Evolutionary conservation across 495 filamentous ascomycete genomes (phyloP).

Genomic region (Lasiosphaeriaceae sp.): DNA sequence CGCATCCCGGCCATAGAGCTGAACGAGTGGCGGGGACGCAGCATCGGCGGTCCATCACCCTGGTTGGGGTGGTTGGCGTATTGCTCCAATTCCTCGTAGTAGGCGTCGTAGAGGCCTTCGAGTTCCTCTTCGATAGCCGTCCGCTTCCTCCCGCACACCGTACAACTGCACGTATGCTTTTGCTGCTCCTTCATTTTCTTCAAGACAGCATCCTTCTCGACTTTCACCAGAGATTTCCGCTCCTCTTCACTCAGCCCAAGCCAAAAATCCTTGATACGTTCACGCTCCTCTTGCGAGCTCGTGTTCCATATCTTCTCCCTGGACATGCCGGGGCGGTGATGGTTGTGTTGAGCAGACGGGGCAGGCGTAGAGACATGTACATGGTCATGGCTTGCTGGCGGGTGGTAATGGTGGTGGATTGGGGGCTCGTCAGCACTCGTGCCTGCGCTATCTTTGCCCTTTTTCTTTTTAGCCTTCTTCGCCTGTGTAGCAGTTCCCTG

Average conservation of each 20-base stretch:
- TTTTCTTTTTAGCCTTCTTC: slow-evolving; percentile 63
- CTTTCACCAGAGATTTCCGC: slow-evolving; percentile 87
- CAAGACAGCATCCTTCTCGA: slow-evolving; percentile 96
- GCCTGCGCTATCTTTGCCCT: slow-evolving; percentile 17
- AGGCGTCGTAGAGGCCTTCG: slow-evolving; percentile 98
- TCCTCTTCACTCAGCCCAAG: slow-evolving; percentile 93
- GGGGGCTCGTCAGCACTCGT: slow-evolving; percentile 8
- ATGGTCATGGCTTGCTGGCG: slow-evolving; percentile 14
- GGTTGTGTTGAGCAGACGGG: slow-evolving; percentile 18
- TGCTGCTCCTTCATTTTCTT: slow-evolving; percentile 99
- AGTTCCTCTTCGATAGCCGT: slow-evolving; percentile 98
- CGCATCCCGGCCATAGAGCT: slow-evolving; percentile 50
- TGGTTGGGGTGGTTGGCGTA: slow-evolving; percentile 89
- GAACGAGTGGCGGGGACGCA: slow-evolving; percentile 57
- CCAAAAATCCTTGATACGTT: slow-evolving; percentile 98
- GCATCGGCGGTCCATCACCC: slow-evolving; percentile 54
- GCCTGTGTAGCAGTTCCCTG: slow-evolving; percentile 23
- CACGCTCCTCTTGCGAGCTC: slow-evolving; percentile 84
- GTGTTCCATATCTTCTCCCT: slow-evolving; percentile 98
- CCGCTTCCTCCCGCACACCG: slow-evolving; percentile 92
- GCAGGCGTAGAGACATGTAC: slow-evolving; percentile 14
- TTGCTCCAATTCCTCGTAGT: slow-evolving; percentile 96
- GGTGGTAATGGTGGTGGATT: slow-evolving; percentile 13
- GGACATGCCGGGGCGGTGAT: slow-evolving; percentile 44
- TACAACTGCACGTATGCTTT: slow-evolving; percentile 98